Evolutionary conservation across 1,139 yeast species (phyloP).

Genomic region (Yamadazyma jaroonii): DNA sequence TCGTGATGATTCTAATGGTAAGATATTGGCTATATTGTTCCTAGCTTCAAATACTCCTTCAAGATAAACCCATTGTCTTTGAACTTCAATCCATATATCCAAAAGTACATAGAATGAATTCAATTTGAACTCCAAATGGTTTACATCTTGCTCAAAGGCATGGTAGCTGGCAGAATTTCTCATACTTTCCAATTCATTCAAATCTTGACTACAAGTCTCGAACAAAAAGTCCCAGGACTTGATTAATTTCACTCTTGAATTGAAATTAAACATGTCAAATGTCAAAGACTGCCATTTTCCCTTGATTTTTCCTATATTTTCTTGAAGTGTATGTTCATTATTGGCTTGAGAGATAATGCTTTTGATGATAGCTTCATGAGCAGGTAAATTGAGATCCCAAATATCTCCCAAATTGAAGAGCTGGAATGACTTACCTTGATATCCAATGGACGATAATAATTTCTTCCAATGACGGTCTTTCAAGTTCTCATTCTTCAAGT

Average conservation of each 20-base stretch:
- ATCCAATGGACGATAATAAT: constrained; percentile 37
- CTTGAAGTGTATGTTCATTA: constrained; percentile 69
- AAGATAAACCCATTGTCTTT: constrained; percentile 84
- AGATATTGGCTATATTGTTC: constrained; percentile 53
- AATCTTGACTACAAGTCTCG: constrained; percentile 57
- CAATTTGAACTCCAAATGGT: constrained; percentile 55
- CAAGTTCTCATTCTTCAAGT: constrained; percentile 56
- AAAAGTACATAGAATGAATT: constrained; percentile 51
- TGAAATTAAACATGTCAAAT: constrained; percentile 57
- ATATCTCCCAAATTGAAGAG: constrained; percentile 55
- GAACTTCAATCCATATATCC: constrained; percentile 80
- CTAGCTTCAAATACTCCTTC: constrained; percentile 72
- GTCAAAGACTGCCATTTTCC: constrained; percentile 46
- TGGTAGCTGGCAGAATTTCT: constrained; percentile 62
- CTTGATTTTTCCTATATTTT: constrained; percentile 47
- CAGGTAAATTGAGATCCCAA: constrained; percentile 51
- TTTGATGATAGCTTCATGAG: constrained; percentile 47
- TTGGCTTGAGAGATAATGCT: constrained; percentile 62
- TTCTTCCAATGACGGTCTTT: constrained; percentile 68
- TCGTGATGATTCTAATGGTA: constrained; percentile 71
- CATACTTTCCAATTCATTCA: constrained; percentile 68
- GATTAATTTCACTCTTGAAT: constrained; percentile 54
- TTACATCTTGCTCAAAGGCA: constrained; percentile 60
- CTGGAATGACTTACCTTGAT: constrained; percentile 14
- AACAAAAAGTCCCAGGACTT: constrained; percentile 68